Evolutionary conservation across 1,139 yeast species (phyloP), one percentile per base, ranked within the genome.

Genomic region (Saccharomyces hybrid): DNA sequence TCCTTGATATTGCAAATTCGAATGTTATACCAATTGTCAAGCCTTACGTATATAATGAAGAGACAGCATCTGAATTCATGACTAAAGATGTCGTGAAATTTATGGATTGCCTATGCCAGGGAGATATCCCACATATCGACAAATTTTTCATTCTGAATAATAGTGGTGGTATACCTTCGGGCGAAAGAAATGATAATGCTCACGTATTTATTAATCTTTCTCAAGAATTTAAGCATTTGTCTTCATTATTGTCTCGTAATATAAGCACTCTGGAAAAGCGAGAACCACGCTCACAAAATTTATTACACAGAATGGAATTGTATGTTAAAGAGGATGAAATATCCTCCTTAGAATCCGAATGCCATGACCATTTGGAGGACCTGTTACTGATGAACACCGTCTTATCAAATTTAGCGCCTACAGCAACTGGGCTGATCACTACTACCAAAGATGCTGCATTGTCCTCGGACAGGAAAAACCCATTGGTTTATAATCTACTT

Each of bases 111-210:
- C 51, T 68, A 1, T 59, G 64, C 44, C 42, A 57, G 2, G 54
- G 56, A 28, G 65, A 74, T 44, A 59, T 76, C 13, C 68, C 82
- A 9, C 74, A 84, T 0, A 78, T 93, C 31, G 98, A 93, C 59
- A 93, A 93, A 61, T 72, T 93, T 31, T 82, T 93, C 7, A 81
- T 85, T 60, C 74, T 93, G 31, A 97, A 90, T 61, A 82, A 84
- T 0, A 68, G 79, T 13, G 99, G 99, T 1, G 99, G 99, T 0
- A 85, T 89, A 9, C 98, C 98, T 0, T 85, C 95, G 0, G 75
- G 83, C 34, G 96, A 90, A 65, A 75, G 98, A 58, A 79, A 81
- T 55, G 83, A 85, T 53, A 83, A 93, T 3, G 82, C 96, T 26
- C 99, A 93, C 70, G 96, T 93, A 0, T 86, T 85, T 58, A 84